Evolutionary conservation across 2,329 filamentous ascomycete species (phyloP).

Genomic region (Lachnellula occidentalis): DNA sequence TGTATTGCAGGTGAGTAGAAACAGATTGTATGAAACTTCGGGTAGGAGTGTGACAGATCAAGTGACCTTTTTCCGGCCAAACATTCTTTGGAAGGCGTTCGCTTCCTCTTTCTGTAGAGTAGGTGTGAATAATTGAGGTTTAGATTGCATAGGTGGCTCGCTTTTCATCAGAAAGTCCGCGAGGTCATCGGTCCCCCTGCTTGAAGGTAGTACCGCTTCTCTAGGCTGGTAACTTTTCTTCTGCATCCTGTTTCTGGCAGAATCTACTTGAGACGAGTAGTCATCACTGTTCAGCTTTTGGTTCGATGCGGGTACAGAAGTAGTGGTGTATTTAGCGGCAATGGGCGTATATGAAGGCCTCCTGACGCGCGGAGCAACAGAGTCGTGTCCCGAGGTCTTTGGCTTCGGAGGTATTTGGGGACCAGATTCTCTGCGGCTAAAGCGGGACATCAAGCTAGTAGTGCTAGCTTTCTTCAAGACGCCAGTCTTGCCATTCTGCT

Average conservation of each 20-base stretch:
- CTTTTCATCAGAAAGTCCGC: conserved; percentile 57
- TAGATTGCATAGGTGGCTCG: conserved; percentile 21
- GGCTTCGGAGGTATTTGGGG: conserved; percentile 34
- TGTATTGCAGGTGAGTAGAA: not conserved
- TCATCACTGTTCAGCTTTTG: conserved; percentile 28
- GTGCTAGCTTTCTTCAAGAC: conserved; percentile 62
- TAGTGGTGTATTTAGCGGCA: conserved; percentile 43
- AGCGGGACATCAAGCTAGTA: conserved; percentile 55
- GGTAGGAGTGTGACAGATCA: not conserved
- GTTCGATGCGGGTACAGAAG: conserved; percentile 43
- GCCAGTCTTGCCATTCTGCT: conserved; percentile 21
- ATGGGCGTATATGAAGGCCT: conserved; percentile 25
- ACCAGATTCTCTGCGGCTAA: conserved; percentile 36
- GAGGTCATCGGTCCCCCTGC: conserved; percentile 54
- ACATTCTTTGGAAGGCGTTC: conserved; percentile 23
- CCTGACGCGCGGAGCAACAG: conserved; percentile 27
- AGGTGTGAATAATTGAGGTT: conserved; percentile 19
- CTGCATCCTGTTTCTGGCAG: conserved; percentile 27
- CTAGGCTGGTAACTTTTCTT: conserved; percentile 47
- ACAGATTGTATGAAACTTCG: not conserved
- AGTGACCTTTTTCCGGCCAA: conserved; percentile 25
- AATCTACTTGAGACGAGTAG: conserved; percentile 21
- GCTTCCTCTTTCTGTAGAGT: conserved; percentile 22
- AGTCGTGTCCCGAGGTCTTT: conserved; percentile 27
- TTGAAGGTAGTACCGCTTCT: conserved; percentile 23